These are phyloP conservation scores for Bigelowiella natans DNA, from an alignment of 78 protist genomes.

Conservation along the genomic window DNA sequence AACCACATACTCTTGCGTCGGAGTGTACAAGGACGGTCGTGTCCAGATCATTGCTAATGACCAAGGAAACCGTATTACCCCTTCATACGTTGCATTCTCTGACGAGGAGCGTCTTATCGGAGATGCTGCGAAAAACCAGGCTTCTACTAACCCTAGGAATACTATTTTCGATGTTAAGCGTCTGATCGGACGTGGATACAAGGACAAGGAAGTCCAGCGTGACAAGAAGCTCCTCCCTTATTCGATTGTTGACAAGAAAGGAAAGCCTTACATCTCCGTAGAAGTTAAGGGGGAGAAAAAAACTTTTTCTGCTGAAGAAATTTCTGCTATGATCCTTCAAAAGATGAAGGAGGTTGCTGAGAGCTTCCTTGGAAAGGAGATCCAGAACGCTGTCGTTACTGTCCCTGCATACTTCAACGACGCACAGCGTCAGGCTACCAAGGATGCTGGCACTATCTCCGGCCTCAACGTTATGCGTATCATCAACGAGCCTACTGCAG, in stretches of 20 bases:
- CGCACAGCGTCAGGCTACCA: slow-evolving; percentile 79
- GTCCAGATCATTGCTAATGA: slow-evolving; percentile 95
- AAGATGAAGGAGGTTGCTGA: slow-evolving; percentile 88
- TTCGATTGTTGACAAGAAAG: slow-evolving; percentile 29
- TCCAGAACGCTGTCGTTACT: slow-evolving; percentile 84
- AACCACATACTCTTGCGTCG: slow-evolving; percentile 58
- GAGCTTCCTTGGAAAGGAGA: slow-evolving; percentile 72
- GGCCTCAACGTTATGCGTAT: slow-evolving; percentile 84
- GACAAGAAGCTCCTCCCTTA: slow-evolving; percentile 56
- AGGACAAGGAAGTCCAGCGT: slow-evolving; percentile 77
- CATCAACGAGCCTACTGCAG: slow-evolving; percentile 99
- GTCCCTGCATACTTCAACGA: slow-evolving; percentile 96
- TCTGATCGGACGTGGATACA: slow-evolving; percentile 30
- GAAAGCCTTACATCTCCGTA: slow-evolving; percentile 51
- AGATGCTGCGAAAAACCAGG: slow-evolving; percentile 67
- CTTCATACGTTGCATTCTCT: slow-evolving; percentile 90
- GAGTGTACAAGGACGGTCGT: slow-evolving; percentile 38
- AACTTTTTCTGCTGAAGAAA: slow-evolving; percentile 78
- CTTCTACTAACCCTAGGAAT: slow-evolving; percentile 85
- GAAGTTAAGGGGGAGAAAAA: slow-evolving; percentile 38
- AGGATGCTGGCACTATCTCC: slow-evolving; percentile 87
- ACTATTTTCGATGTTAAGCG: slow-evolving; percentile 95
- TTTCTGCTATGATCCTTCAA: slow-evolving; percentile 91
- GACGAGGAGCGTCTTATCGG: slow-evolving; percentile 59
- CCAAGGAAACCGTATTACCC: slow-evolving; percentile 95